These are phyloP conservation scores for Aureobasidium sp. DNA, from an alignment of 2,329 filamentous ascomycete species.

Conservation along the genomic window DNA sequence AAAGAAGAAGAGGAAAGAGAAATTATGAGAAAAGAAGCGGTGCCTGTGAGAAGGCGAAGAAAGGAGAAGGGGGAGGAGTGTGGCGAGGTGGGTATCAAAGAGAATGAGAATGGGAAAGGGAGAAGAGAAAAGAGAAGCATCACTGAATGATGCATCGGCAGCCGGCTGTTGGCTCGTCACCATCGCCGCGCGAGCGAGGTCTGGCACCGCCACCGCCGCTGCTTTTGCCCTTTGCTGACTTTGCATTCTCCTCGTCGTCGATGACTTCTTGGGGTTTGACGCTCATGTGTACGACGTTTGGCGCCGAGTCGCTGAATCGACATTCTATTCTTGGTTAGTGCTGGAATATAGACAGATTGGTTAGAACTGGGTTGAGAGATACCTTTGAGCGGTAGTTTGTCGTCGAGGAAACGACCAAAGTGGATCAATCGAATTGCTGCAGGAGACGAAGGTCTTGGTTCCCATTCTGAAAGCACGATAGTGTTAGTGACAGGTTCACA, in stretches of 20 bases:
- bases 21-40: not conserved
- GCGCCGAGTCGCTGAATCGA: constrained; percentile 63
- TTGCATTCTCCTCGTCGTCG: constrained; percentile 72
- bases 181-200: constrained; percentile 36
- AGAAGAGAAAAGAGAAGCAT: not conserved
- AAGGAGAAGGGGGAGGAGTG: not conserved
- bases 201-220: constrained; percentile 27
- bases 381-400: constrained; percentile 82
- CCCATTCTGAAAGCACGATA: constrained; percentile 58
- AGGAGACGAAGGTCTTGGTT: constrained; percentile 74
- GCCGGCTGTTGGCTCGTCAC: constrained; percentile 51
- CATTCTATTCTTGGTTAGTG: constrained; percentile 53
- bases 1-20: not conserved
- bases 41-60: not conserved
- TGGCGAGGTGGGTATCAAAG: not conserved
- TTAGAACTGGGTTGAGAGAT: constrained; percentile 19
- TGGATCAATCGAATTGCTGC: constrained; percentile 86
- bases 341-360: not conserved
- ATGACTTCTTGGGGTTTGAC: constrained; percentile 77
- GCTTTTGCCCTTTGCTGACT: constrained; percentile 59
- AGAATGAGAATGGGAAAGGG: not conserved
- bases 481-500: not conserved
- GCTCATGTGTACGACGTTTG: constrained; percentile 93
- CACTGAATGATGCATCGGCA: constrained; percentile 61
- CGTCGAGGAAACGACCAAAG: constrained; percentile 84